A percentile compares a stretch with the other conserved stretches of the same genome.
Evolutionary conservation across 768 basidiomycete species (phyloP).

Genomic region (Naganishia vishniacii): DNA sequence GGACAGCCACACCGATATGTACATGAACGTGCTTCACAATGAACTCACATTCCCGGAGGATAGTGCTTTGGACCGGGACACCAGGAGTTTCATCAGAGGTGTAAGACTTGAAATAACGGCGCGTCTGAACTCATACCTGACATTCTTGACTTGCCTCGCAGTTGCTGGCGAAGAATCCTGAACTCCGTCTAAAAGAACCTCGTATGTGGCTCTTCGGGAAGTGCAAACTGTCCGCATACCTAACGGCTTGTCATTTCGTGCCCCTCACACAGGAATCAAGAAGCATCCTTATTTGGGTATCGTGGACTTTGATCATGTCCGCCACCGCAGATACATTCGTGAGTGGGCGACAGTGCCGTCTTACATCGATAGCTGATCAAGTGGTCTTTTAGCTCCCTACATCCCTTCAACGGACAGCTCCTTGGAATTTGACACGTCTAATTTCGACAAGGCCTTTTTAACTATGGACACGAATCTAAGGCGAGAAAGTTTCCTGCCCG

Average conservation of each 20-base stretch:
- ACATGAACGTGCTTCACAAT: constrained; percentile 82
- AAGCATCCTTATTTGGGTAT: constrained; percentile 82
- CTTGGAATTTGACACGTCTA: constrained; percentile 91
- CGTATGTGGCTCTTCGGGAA: constrained; percentile 48
- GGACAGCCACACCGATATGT: constrained; percentile 90
- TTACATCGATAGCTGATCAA: constrained; percentile 40
- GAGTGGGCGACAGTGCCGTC: constrained; percentile 48
- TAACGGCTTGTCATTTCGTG: not conserved
- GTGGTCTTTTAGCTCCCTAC: constrained; percentile 67
- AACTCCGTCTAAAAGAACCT: constrained; percentile 82
- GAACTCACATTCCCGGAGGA: constrained; percentile 86
- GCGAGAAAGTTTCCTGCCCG: constrained; percentile 43
- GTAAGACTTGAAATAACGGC: constrained; percentile 55
- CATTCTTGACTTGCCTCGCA: constrained; percentile 47
- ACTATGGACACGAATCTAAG: constrained; percentile 91
- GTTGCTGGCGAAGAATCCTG: constrained; percentile 90
- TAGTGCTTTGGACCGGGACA: constrained; percentile 85
- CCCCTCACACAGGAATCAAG: constrained; percentile 57
- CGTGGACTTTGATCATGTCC: constrained; percentile 29
- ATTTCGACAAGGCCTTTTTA: constrained; percentile 95
- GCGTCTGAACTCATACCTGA: no score
- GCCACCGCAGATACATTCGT: constrained; percentile 76
- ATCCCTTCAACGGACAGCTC: constrained; percentile 84
- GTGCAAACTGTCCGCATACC: not conserved
- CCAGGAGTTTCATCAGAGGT: constrained; percentile 88